phyloP scores from a whole-genome alignment of 331 rosid genomes.

The Spiraea crenata region DNA sequence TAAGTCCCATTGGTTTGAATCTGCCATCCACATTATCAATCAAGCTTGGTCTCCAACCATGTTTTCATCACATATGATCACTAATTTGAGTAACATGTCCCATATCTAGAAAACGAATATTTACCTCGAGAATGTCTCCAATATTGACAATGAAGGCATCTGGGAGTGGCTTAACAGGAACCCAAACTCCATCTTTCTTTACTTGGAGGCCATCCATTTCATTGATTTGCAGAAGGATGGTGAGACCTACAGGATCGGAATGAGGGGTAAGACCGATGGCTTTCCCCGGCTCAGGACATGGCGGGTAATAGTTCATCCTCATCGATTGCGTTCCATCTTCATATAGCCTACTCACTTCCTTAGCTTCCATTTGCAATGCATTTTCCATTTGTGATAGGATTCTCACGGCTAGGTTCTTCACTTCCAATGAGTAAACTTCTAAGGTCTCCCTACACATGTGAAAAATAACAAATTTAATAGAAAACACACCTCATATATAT shows the following conservation, averaged over 20 bases:
- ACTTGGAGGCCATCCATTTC: constrained; percentile 36
- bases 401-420: constrained; percentile 12
- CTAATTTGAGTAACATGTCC: too few species aligned
- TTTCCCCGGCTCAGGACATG: constrained; percentile 27
- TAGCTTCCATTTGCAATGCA: constrained; percentile 19
- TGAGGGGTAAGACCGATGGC: constrained; percentile 26
- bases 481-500: not conserved
- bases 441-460: constrained; percentile 23
- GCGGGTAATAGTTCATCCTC: constrained; percentile 33
- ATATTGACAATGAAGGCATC: constrained; percentile 34
- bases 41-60: too few species aligned
- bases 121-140: constrained; percentile 37
- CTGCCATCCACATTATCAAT: constrained; percentile 1
- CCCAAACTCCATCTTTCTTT: constrained; percentile 33
- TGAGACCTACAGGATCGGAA: constrained; percentile 19
- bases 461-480: not conserved
- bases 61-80: too few species aligned
- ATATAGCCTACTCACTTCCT: constrained; percentile 4
- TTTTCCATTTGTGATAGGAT: constrained; percentile 21
- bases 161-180: constrained; percentile 31
- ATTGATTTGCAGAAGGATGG: constrained; percentile 27
- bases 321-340: constrained; percentile 15
- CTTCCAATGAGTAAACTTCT: constrained; percentile 12
- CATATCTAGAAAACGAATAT: not conserved
- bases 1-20: constrained; percentile 31